Evolutionary conservation across 495 filamentous ascomycete genomes (phyloP).

Genomic region (Oidiodendron maius): DNA sequence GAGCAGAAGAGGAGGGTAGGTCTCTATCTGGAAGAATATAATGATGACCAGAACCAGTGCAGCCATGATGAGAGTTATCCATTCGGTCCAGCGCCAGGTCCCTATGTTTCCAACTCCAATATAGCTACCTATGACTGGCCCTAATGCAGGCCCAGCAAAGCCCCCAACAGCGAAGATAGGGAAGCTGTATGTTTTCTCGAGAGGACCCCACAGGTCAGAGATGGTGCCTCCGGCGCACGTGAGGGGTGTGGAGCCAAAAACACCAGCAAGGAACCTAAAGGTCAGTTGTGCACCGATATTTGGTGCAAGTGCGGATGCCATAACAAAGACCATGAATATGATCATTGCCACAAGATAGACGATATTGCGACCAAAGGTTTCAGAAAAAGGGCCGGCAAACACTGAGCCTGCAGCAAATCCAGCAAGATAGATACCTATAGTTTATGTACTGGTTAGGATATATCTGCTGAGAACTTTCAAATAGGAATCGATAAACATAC

Average conservation of each 20-base stretch:
- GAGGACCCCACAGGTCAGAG: constrained; percentile 67
- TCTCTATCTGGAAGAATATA: constrained; percentile 62
- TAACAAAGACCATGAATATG: constrained; percentile 64
- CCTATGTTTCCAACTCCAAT: constrained; percentile 60
- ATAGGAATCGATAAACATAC: constrained; percentile 45
- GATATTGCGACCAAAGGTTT: constrained; percentile 58
- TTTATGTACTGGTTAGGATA: neutral
- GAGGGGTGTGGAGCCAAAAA: constrained; percentile 73
- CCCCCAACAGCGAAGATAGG: constrained; percentile 46
- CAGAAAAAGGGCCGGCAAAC: constrained; percentile 38
- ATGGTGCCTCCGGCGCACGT: constrained; percentile 78
- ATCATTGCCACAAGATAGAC: constrained; percentile 65
- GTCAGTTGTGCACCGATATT: constrained; percentile 64
- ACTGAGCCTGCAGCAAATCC: constrained; percentile 55
- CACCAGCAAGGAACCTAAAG: constrained; percentile 68
- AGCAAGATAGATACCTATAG: no score
- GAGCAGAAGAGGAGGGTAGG: constrained; percentile 57
- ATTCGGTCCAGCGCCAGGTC: constrained; percentile 75
- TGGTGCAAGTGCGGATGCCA: constrained; percentile 68
- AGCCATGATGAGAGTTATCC: constrained; percentile 70
- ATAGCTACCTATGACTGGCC: constrained; percentile 53
- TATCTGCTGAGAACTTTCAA: no score
- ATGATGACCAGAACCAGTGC: constrained; percentile 48
- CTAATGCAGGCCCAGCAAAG: constrained; percentile 35
- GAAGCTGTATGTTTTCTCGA: constrained; percentile 62